Evolutionary conservation across 345 rosid genomes (phyloP), one percentile per base, ranked within the genome.

Genomic region (Hypericum androsaemum): DNA sequence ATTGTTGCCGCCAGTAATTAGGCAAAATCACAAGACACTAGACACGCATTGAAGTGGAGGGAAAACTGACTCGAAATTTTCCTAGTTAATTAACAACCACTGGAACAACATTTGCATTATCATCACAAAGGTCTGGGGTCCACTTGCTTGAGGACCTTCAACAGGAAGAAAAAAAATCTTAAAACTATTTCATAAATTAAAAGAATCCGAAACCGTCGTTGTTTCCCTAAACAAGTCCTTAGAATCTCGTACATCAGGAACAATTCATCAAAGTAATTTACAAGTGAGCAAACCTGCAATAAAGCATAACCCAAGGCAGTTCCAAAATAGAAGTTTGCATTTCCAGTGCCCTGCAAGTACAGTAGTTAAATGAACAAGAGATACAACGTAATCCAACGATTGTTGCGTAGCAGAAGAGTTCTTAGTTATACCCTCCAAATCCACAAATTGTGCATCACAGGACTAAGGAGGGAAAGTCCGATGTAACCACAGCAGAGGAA

Each of bases 401-500:
- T 45, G 37, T 14, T 6, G 35, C 51, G 16, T 41, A 41, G 14
- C 8, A 10, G 8, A 37, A 36, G 35, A 41, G 50, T 55, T 44
- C 51, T 64, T 32, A 41, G 57, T 10, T 50, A 28, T 81, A 88
- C 98, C 97, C 95, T 77, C 98, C 97, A 92, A 68, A 88, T 85
- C 97, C 97, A 92, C 41, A 88, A 77, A 59, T 88, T 92, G 80
- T 85, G 95, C 97, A 92, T 88, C 71, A 88, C 95, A 58, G 97
- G 94, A 65, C 97, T 83, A 58, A 92, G 94, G 42, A 92, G 88
- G 47, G 97, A 80, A 48, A 88, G 76, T 35, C 98, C 98, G 7
- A 88, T 69, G 59, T 85, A 85, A 70, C 95, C 95, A 53, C 97
- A 85, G 69, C 83, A 85, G 71, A 92, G 86, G 69, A 92, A 78